Base-by-base conservation (phyloP, 2,329 filamentous ascomycete species). In the Phyllosticta citriasiana region DNA sequence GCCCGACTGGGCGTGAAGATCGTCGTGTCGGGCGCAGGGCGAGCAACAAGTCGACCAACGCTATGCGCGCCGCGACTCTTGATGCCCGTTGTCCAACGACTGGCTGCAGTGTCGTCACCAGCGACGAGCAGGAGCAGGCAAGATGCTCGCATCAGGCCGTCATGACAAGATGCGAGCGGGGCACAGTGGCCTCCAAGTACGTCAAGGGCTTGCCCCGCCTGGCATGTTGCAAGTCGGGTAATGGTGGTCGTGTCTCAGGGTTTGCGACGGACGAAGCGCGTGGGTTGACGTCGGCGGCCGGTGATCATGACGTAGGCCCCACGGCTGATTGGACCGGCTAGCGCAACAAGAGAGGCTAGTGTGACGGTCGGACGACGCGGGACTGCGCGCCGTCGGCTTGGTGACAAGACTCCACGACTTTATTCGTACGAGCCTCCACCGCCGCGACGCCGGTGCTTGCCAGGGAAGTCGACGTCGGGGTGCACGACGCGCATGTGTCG, bases 401-500 rank as follows among this genome's bases (percentile, higher is more conserved):
- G n/a, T 30, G 4, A 6, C 27, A 6, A 22, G 9, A 50, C 25
- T 9, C 19, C 22, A 9, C 19, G 9, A n/a, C 33, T 50, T 22
- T 60, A 60, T 35, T 60, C 58, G 53, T 60, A 60, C 53, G 58
- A 60, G 53, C 53, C 55, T 26, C 58, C 71, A 19, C 73, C 73
- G 56, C 75, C 73, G 55, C 77, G 73, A 54, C 73, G 68, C 52
- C 76, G 73, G 64, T 79, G 74, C 75, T 87, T 88, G 67, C 89
- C 88, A n/a, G 88, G 86, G 67, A 89, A 87, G 65, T 92, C 88
- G 61, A 93, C 82, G 64, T 96, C 90, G 0, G 93, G 92, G 73
- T 97, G 93, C 65, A 95, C 93, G 56, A 97, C 92, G 40, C 91
- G 86, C 82, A 96, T 95, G 72, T 99, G 94, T 63, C 94, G 82